Conservation (phyloP, 2,329 filamentous ascomycete genomes). For the Juglanconis oblonga region DNA sequence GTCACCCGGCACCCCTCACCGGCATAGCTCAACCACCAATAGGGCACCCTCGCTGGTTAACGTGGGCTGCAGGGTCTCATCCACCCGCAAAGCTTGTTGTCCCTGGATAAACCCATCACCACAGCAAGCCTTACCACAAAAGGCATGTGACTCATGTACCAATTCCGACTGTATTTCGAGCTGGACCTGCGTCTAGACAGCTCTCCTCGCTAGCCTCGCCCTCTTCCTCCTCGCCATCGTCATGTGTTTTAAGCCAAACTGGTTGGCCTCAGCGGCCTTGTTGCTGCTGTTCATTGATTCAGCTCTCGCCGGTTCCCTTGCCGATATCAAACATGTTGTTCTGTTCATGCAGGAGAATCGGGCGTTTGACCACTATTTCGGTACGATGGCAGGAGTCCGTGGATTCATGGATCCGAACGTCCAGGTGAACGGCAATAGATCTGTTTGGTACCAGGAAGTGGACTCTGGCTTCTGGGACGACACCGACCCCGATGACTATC, state of each 20-base stretch:
- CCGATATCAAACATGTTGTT: conserved; percentile 1
- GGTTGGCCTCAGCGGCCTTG: neutral
- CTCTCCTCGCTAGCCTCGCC: neutral
- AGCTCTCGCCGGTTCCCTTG: neutral
- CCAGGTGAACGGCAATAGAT: conserved; percentile 43
- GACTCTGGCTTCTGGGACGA: conserved; percentile 22
- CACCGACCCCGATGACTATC: neutral
- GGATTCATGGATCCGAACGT: conserved; percentile 56
- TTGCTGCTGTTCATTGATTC: neutral
- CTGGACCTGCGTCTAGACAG: neutral
- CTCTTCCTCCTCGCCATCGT: neutral
- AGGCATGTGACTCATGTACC: neutral
- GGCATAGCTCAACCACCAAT: neutral
- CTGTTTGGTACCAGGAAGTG: conserved; percentile 47
- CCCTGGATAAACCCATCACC: neutral
- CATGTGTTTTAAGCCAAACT: neutral
- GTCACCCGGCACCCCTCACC: neutral
- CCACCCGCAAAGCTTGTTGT: neutral
- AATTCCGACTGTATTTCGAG: neutral
- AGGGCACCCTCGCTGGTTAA: neutral
- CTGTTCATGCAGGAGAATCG: conserved; percentile 25
- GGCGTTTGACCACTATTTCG: conserved; percentile 48
- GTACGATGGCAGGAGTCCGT: conserved; percentile 52
- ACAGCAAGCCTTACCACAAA: neutral
- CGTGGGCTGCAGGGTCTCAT: neutral